phyloP scores from a whole-genome alignment of 257 asterid genomes.

The Primulina eburnea region DNA sequence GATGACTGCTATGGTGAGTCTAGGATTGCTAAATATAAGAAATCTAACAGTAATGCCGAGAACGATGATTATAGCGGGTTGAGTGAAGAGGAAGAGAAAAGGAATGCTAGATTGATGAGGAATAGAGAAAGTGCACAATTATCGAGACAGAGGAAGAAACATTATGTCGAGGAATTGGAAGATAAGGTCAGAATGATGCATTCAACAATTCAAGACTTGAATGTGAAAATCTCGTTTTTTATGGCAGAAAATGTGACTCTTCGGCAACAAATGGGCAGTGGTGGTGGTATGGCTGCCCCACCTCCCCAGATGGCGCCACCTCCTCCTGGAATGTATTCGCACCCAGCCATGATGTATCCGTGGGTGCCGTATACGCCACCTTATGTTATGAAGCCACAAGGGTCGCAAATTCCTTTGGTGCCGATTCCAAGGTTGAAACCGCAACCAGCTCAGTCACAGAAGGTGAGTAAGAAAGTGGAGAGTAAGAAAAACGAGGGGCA shows the following conservation, averaged over 20 bases:
- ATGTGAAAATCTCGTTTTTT: slow-evolving; percentile 64
- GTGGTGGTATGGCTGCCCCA: slow-evolving; percentile 35
- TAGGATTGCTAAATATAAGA: slow-evolving; percentile 47
- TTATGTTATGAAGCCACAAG: slow-evolving; percentile 86
- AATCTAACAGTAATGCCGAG: slow-evolving; percentile 36
- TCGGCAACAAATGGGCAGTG: slow-evolving; percentile 66
- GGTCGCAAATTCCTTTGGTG: slow-evolving; percentile 89
- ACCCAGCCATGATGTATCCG: slow-evolving; percentile 78
- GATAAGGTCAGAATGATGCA: slow-evolving; percentile 87
- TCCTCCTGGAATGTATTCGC: slow-evolving; percentile 69
- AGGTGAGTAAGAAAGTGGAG: slow-evolving; percentile 54
- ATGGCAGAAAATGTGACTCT: slow-evolving; percentile 80
- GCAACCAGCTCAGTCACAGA: slow-evolving; percentile 53
- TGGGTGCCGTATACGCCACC: slow-evolving; percentile 90
- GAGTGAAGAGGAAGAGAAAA: slow-evolving; percentile 75
- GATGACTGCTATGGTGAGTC: slow-evolving; percentile 42
- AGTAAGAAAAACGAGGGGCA: slow-evolving; percentile 67
- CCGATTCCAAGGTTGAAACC: slow-evolving; percentile 91
- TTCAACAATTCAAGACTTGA: slow-evolving; percentile 89
- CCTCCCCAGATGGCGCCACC: slow-evolving; percentile 59
- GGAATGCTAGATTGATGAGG: slow-evolving; percentile 83
- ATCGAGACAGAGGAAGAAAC: slow-evolving; percentile 93
- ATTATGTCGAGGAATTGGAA: slow-evolving; percentile 91
- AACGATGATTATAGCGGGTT: slow-evolving; percentile 33
- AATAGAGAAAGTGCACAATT: slow-evolving; percentile 97